These are phyloP conservation scores for Elaeagnus macrophylla DNA, from an alignment of 306 rosid species.

Conservation along the genomic window DNA sequence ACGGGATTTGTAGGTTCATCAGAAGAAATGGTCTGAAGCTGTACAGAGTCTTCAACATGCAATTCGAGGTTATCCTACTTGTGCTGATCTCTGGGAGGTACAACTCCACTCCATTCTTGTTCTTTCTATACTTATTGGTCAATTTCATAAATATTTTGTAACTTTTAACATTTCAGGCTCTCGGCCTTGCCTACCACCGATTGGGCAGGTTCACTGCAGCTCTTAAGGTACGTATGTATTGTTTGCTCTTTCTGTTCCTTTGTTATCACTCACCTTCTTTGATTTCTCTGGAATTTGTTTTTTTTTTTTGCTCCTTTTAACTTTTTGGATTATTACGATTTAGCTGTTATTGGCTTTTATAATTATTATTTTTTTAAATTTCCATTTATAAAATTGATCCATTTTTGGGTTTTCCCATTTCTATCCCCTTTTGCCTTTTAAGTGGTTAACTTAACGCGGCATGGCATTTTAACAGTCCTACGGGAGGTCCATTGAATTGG, in stretches of 20 bases:
- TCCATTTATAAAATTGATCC: too few relatives aligned
- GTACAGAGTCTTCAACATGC: constrained; percentile 87
- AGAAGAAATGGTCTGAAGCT: constrained; percentile 66
- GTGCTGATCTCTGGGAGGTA: constrained; percentile 84
- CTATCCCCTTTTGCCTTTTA: constrained; percentile 3
- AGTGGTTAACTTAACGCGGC: constrained; percentile 13
- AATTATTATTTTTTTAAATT: too few relatives aligned
- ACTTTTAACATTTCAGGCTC: constrained; percentile 35
- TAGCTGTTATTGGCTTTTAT: too few relatives aligned
- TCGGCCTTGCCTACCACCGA: constrained; percentile 91
- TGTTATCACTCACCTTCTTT: not conserved
- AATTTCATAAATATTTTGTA: not conserved
- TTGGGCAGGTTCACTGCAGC: constrained; percentile 92
- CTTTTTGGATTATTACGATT: too few relatives aligned
- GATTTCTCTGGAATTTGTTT: not conserved
- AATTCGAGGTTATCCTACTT: constrained; percentile 72
- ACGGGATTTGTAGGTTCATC: constrained; percentile 31
- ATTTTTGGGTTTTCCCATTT: constrained; percentile 10
- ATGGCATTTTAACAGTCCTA: constrained; percentile 51
- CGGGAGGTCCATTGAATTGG: constrained; percentile 81
- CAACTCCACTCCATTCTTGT: not conserved
- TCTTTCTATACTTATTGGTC: constrained; percentile 2
- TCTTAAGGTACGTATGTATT: constrained; percentile 42
- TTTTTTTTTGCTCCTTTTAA: too few relatives aligned
- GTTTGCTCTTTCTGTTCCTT: not conserved